Base-by-base conservation (phyloP, 2,329 filamentous ascomycete genomes). In the Aspergillus alliaceus region DNA sequence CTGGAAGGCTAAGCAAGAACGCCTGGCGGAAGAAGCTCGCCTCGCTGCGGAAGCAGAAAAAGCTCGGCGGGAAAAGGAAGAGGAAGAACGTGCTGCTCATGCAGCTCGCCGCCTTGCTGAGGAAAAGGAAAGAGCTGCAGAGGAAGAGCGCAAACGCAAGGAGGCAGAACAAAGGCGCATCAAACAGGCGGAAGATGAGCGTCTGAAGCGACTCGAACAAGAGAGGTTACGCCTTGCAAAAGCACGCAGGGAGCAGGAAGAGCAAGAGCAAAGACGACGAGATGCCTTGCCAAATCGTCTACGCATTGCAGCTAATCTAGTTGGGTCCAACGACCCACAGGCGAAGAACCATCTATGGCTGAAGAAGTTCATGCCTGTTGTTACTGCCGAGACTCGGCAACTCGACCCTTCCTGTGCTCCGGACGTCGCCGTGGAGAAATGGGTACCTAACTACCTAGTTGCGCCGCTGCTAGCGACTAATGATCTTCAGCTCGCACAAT, bases 361-460 rank as follows among this genome's bases (percentile, higher is more conserved):
- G 34, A 72, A 69, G 51, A 76, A 75, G 49, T 80, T 80, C 62
- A 72, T 79, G 64, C 79, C 79, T 22, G 63, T 82, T 20, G 75
- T 76, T 32, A 79, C 76, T 20, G 79, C 75, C 8, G 70, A 70
- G 40, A 79, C 76, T 7, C 63, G 66, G 32, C 75, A 80, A 56
- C 70, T 82, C 9, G 75, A 80, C 53, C 70, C 73, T 14, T 59
- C 60, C 24, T 78, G 74, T 64, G 64, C 65, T 18, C 52, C 57
- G 18, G 71, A 76, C 31, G 53, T 73, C 34, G 73, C 72, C 15
- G 69, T 76, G 25, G 79, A 81, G 56, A 70, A 71, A 63, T 82
- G 79, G 79, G 72, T 81, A 60, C 75, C 77, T 22, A 81, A 81
- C 55, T 79, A 79, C 60, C 70, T 80, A 60, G 76, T 79, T 61